Evolutionary conservation across 1,284 basidiomycete species (phyloP), one percentile per base, ranked within the genome.

Genomic region (Trametes pubescens): DNA sequence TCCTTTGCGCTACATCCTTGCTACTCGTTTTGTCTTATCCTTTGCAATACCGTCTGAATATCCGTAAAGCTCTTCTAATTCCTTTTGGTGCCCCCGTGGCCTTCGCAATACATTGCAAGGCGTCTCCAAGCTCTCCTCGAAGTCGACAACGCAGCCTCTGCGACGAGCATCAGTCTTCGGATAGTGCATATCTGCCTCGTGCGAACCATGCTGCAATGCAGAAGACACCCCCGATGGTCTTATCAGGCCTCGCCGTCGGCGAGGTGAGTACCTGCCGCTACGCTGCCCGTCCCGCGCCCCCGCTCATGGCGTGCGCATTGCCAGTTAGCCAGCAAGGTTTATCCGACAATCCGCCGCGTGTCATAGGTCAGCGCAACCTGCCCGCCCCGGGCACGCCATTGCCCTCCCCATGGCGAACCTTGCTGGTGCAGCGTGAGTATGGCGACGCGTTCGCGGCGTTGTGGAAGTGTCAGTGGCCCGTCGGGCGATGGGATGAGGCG

Each of bases 131-230:
- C 6, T 21, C 24, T 24, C 44, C 7, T 47, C 47, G 14, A n/a
- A 29, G 24, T 7, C 10, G 11, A 10, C 14, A 24, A 24, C 4
- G 22, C 21, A 10, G 24, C 21, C 47, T 24, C 13, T 14, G 47
- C 13, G 18, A 8, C 47, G 11, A 26, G 5, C 6, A 16, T 48
- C 24, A n/a, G 47, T 6, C 22, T 47, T 48, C 46, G 5, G 43
- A 38, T 22, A 21, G 46, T 48, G 56, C 56, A 37, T 52, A n/a
- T 60, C 49, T 21, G 37, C 55, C 62, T 60, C 62, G 53, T 57
- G 62, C 29, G 32, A 38, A 18, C 14, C 40, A 52, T 26, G 48
- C 43, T 7, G n/a, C 26, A 9, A 5, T 2, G n/a, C 14, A 57
- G 58, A 60, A 64, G 58, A 21, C 16, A 56, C 58, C 62, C 57